Evolutionary conservation across 1,284 basidiomycete genomes (phyloP).

Genomic region (Tylopilus orsonianus): DNA sequence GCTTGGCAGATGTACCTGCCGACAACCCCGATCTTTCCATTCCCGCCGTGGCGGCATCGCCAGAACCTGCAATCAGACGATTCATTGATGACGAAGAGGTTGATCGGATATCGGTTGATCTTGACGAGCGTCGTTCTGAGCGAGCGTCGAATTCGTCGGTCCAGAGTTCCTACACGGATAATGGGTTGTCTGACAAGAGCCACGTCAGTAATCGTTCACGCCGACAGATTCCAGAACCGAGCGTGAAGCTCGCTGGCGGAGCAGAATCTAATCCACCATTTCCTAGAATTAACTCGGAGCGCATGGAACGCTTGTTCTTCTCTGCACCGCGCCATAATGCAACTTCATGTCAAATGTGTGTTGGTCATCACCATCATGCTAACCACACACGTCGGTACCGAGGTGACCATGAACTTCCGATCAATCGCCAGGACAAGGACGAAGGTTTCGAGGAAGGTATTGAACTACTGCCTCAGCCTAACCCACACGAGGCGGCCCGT

Average conservation of each 20-base stretch:
- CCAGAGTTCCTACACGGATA: conserved; percentile 14
- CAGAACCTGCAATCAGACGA: conserved; percentile 15
- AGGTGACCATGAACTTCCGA: neutral
- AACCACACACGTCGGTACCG: neutral
- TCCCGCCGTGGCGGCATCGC: conserved; percentile 3
- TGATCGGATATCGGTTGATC: conserved; percentile 34
- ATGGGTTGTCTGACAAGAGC: conserved; percentile 9
- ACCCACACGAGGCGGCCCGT: conserved; percentile 2
- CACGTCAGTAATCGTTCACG: neutral
- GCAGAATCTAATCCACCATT: conserved; percentile 55
- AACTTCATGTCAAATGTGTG: conserved; percentile 66
- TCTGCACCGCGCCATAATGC: conserved; percentile 70
- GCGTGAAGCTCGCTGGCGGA: conserved; percentile 8
- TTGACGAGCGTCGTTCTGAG: conserved; percentile 37
- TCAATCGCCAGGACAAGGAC: conserved; percentile 8
- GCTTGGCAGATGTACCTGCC: neutral
- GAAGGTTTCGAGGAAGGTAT: conserved; percentile 19
- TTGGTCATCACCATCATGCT: conserved; percentile 38
- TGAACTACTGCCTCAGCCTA: conserved; percentile 3
- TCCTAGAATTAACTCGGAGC: conserved; percentile 75
- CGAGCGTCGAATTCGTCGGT: conserved; percentile 33
- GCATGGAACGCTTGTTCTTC: conserved; percentile 79
- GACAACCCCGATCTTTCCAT: neutral
- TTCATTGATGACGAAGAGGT: conserved; percentile 33
- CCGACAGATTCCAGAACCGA: conserved; percentile 6